phyloP scores from a whole-genome alignment of 2,329 filamentous ascomycete species.

The Fusarium nodosum region DNA sequence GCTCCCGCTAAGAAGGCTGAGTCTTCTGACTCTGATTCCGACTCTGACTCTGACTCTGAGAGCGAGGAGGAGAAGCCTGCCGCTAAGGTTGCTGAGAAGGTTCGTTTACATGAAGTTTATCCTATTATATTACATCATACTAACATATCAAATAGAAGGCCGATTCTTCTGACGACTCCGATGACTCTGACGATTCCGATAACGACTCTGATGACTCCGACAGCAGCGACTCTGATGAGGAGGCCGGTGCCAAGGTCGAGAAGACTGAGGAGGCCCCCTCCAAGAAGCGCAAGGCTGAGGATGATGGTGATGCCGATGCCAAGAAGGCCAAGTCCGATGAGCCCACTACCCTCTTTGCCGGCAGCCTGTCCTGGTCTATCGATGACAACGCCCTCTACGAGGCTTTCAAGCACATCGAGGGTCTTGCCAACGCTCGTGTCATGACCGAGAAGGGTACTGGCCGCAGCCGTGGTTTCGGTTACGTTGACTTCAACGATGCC shows the following conservation, averaged over 20 bases:
- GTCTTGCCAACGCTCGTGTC: conserved; percentile 79
- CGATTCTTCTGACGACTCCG: conserved; percentile 51
- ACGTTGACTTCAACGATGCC: conserved; percentile 84
- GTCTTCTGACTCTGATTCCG: conserved; percentile 54
- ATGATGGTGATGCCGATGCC: conserved; percentile 61
- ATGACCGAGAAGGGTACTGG: conserved; percentile 85
- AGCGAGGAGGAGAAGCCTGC: conserved; percentile 55
- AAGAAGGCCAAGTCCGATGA: conserved; percentile 78
- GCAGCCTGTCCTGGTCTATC: conserved; percentile 91
- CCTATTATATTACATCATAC: neutral
- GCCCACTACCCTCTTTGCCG: conserved; percentile 81
- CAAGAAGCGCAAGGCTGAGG: conserved; percentile 65
- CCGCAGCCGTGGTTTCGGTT: conserved; percentile 92
- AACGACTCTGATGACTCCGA: conserved; percentile 51
- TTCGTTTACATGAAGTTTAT: conserved; percentile 36
- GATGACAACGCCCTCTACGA: conserved; percentile 85
- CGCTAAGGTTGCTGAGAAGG: conserved; percentile 49
- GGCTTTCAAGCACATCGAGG: conserved; percentile 85
- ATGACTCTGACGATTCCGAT: conserved; percentile 53
- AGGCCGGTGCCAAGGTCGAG: conserved; percentile 55
- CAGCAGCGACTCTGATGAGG: conserved; percentile 55
- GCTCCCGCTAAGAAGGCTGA: conserved; percentile 46
- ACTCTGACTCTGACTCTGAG: conserved; percentile 56
- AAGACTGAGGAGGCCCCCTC: conserved; percentile 58
- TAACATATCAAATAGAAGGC: conserved; percentile 49